phyloP scores from a whole-genome alignment of 1,284 basidiomycete genomes.

The Cryptococcus sp. region DNA sequence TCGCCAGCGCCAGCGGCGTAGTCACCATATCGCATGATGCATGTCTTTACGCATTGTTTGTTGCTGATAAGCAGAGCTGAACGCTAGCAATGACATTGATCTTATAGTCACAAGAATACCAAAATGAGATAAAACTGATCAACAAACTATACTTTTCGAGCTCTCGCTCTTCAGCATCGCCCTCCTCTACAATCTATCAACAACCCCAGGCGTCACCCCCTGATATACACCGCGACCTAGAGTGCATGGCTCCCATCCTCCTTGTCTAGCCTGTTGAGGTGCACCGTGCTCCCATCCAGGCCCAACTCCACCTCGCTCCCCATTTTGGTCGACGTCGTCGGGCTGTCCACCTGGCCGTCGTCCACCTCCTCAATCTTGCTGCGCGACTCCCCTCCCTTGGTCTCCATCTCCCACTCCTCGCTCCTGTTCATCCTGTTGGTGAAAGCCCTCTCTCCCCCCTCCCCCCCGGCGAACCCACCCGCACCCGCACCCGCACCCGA shows the following conservation, averaged over 20 bases:
- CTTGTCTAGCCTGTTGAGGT: slow-evolving; percentile 20
- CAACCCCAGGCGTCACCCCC: too few relatives aligned
- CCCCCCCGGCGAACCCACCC: neutral
- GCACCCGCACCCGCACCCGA: neutral
- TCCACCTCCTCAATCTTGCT: neutral
- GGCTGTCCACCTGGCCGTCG: slow-evolving; percentile 5
- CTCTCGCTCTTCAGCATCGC: too few relatives aligned
- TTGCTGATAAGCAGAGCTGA: too few relatives aligned
- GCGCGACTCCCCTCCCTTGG: slow-evolving; percentile 1
- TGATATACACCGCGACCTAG: neutral
- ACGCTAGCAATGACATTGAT: too few relatives aligned
- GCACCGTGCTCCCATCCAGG: slow-evolving; percentile 21
- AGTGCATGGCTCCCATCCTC: slow-evolving; percentile 8
- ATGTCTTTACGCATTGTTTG: too few relatives aligned
- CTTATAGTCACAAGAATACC: too few relatives aligned
- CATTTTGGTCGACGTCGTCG: slow-evolving; percentile 16
- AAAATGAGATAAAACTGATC: too few relatives aligned
- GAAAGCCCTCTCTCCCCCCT: slow-evolving; percentile 9
- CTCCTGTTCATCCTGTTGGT: slow-evolving; percentile 24
- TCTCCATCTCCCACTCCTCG: slow-evolving; percentile 31
- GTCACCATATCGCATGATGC: too few relatives aligned
- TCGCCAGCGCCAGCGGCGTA: too few relatives aligned
- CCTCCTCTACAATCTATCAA: neutral
- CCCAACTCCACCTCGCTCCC: slow-evolving; percentile 15
- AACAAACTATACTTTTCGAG: too few relatives aligned